Conservation (phyloP, 23 red algal species). For the Agarophyton chilense region DNA sequence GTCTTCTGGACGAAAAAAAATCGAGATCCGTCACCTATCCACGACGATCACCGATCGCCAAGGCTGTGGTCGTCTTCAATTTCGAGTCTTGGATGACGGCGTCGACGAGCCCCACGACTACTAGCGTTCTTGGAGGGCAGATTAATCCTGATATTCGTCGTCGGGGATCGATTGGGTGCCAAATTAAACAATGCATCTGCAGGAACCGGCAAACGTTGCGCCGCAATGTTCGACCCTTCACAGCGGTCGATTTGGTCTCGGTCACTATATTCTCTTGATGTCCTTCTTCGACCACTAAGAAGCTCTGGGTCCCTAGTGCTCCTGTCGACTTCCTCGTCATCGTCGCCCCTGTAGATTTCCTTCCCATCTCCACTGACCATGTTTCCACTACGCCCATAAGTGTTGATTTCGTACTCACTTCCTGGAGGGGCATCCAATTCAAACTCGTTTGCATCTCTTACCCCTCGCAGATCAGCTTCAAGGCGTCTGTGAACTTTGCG, state of each 20-base stretch:
- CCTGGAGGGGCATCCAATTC: slow-evolving; percentile 6
- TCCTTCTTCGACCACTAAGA: neutral
- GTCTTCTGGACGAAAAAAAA: too few relatives aligned
- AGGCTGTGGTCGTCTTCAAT: neutral
- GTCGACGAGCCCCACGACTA: neutral
- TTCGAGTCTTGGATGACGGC: neutral
- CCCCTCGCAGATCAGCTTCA: slow-evolving; percentile 53
- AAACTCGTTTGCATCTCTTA: slow-evolving; percentile 22
- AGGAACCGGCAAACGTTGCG: neutral
- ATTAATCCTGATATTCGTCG: neutral
- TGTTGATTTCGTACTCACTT: slow-evolving; percentile 34
- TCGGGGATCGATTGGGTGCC: neutral
- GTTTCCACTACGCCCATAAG: neutral
- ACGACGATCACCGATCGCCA: neutral
- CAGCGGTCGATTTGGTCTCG: neutral
- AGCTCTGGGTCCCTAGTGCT: neutral
- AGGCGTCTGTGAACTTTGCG: slow-evolving; percentile 58
- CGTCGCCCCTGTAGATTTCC: neutral
- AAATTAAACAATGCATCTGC: neutral
- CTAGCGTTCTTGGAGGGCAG: neutral
- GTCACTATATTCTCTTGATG: neutral
- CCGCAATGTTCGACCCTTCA: neutral
- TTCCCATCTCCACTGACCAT: neutral
- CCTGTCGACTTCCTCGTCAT: neutral
- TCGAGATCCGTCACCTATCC: neutral